These are phyloP conservation scores for Dentipellis sp. DNA, from an alignment of 768 basidiomycete species.

Conservation along the genomic window DNA sequence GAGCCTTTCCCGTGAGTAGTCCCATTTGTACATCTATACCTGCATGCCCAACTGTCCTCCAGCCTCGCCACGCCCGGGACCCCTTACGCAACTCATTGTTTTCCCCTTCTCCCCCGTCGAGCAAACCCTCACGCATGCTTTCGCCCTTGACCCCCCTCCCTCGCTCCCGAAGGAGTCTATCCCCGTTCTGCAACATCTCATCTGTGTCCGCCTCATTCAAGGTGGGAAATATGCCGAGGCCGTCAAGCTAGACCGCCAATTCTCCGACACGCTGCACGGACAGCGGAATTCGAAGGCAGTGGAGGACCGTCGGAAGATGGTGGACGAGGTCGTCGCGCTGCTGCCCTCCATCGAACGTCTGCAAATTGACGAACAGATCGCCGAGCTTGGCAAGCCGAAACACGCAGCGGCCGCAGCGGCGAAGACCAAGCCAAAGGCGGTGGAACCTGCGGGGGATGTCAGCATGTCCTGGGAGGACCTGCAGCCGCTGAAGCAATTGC, in stretches of 20 bases:
- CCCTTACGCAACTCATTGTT: slow-evolving; percentile 53
- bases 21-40: background rate
- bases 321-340: slow-evolving; percentile 57
- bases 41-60: background rate
- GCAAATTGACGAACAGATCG: slow-evolving; percentile 50
- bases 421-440: background rate
- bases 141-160: slow-evolving; percentile 48
- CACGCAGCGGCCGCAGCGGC: slow-evolving; percentile 11
- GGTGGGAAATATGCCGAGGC: slow-evolving; percentile 63
- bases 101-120: slow-evolving; percentile 62
- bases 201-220: slow-evolving; percentile 70
- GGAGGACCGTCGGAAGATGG: slow-evolving; percentile 55
- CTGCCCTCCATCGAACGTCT: slow-evolving; percentile 57
- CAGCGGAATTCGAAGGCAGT: slow-evolving; percentile 29
- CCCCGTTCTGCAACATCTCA: slow-evolving; percentile 63
- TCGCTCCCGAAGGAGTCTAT: slow-evolving; percentile 38
- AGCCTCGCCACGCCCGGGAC: slow-evolving; percentile 28
- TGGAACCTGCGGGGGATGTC: slow-evolving; percentile 19
- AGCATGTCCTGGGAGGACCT: slow-evolving; percentile 60
- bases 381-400: slow-evolving; percentile 1
- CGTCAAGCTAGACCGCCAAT: slow-evolving; percentile 63
- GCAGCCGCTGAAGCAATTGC: slow-evolving; percentile 18
- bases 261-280: slow-evolving; percentile 25
- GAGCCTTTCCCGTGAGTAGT: slow-evolving; percentile 57
- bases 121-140: slow-evolving; percentile 43